Evolutionary conservation across 2,329 filamentous ascomycete species (phyloP).

Genomic region (Penicillium sp.): DNA sequence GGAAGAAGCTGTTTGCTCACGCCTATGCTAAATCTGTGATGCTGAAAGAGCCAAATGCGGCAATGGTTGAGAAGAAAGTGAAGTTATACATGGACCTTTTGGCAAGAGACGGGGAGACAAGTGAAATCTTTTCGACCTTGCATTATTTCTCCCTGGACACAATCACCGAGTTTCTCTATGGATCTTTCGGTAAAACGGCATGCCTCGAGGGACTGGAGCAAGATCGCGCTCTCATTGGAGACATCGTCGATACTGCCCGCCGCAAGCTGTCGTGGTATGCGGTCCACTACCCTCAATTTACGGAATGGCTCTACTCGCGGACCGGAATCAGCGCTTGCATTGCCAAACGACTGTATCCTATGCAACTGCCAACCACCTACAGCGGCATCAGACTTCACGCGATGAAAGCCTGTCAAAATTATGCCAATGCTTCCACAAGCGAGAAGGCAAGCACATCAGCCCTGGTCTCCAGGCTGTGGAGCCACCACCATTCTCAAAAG

Average conservation of each 20-base stretch:
- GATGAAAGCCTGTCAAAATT: no score
- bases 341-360: no score
- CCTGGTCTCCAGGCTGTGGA: no score
- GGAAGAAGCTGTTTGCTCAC: constrained; percentile 55
- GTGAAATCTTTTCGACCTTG: constrained; percentile 48
- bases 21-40: constrained; percentile 55
- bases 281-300: constrained; percentile 48
- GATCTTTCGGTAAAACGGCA: constrained; percentile 45
- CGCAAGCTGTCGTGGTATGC: constrained; percentile 52
- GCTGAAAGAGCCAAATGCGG: constrained; percentile 31
- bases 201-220: constrained; percentile 41
- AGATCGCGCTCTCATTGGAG: constrained; percentile 46
- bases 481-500: no score
- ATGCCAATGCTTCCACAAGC: no score
- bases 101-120: constrained; percentile 34
- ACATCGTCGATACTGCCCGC: constrained; percentile 51
- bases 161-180: constrained; percentile 55
- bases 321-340: no score
- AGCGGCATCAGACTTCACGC: no score
- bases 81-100: constrained; percentile 44
- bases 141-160: constrained; percentile 56
- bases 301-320: constrained; percentile 15
- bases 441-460: no score
- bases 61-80: constrained; percentile 42
- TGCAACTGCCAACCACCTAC: no score